Evolutionary conservation across 257 asterid species (phyloP), one percentile per base, ranked within the genome.

Genomic region (Ligustrum vulgare): DNA sequence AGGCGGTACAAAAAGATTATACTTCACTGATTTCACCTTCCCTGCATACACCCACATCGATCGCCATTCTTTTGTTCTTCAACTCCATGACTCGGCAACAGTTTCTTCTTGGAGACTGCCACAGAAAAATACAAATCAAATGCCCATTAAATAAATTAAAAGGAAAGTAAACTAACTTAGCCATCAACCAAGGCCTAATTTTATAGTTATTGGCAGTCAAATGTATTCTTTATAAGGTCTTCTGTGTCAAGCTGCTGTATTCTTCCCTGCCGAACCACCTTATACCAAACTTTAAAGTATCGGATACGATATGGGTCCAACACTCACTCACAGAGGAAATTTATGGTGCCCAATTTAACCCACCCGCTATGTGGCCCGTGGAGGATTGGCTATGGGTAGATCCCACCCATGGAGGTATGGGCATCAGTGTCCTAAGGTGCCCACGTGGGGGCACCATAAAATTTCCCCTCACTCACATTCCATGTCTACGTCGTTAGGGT

Each of bases 81-180:
- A 91, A 82, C 54, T 84, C 81, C 20, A 84, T 15, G 15, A 93
- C 81, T 72, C 92, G 77, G 89, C 98, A 93, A 80, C 98, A 93
- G 45, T 88, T 93, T 82, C 98, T 89, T 79, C 96, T 79, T 4
- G 96, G 95, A 60, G 97, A 89, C 98, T 93, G 93, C 76, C 72
- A 13, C 60, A 18, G 47, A 63, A 51, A 58, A 82, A 77, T 71
- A 47, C 69, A 72, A 36, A 51, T 66, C 49, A 28, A 75, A 67
- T 8, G 39, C 45, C 33, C 8, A 49, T 36, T 10, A 32, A 70
- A 28, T 33, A 5, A 32, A 25, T 2, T 28, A 5, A 62, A 63
- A 68, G 11, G 22, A 28, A 62, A 34, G 36, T 36, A 12, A 41
- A 62, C 39, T 11, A 35, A 22, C 23, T 72, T 8, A 63, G 15